Base-by-base conservation (phyloP, 2,329 filamentous ascomycete genomes). In the Fusarium buxicola region DNA sequence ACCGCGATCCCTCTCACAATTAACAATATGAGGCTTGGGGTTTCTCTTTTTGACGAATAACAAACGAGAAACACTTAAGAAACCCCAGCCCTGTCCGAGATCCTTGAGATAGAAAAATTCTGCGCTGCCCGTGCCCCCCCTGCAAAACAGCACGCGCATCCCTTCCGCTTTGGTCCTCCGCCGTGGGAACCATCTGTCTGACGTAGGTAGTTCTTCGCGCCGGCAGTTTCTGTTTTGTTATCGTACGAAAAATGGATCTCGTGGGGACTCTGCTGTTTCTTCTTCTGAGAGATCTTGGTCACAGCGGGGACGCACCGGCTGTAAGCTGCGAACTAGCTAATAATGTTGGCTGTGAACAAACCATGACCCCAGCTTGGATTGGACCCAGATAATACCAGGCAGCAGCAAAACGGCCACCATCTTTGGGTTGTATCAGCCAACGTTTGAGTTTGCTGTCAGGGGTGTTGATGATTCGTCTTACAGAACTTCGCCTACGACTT, bases 321-420 rank as follows among this genome's bases (percentile, higher is more conserved):
- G 38, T 16, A 7, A 21, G 16, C 43, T 38, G 25, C 32, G 24
- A 47, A 47, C 44, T n/a, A n/a, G n/a, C n/a, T n/a, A n/a, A n/a
- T 38, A 47, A 28, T 16, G 31, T 27, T 46, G 44, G 13, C 18
- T 13, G 12, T 36, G 18, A 2, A 47, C 13, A 30, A 43, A 18
- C 40, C 45, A 15, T 61, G 41, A 44, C 39, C 51, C 36, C 15
- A 40, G 44, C 32, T 5, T 24, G n/a, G n/a, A n/a, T n/a, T 11
- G 43, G 13, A 32, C 25, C 40, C 40, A 44, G 45, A 46, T 34
- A 43, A 36, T 40, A 30, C 27, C n/a, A 68, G 62, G 65, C 62
- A 68, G 53, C 65, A 68, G 58, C 46, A 46, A 53, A 66, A 55
- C 34, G 12, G 21, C 28, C 43, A 45, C 13, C 27, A 46, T 47